Evolutionary conservation across 2,329 filamentous ascomycete genomes (phyloP), one percentile per base, ranked within the genome.

Genomic region (Colletotrichum phormii): DNA sequence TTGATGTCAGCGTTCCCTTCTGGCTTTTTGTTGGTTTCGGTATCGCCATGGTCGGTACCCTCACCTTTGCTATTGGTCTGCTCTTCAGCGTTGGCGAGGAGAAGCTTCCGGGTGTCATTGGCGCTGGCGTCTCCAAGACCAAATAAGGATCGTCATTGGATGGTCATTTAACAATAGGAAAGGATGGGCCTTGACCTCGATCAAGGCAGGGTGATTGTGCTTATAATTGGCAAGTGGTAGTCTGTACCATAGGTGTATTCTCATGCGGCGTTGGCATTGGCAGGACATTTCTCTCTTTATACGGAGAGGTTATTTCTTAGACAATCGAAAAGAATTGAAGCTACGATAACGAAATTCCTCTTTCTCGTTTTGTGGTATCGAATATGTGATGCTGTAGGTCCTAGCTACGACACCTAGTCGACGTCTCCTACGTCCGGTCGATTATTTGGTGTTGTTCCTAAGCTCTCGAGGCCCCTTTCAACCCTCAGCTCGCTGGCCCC

Each of bases 81-180:
- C 82, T 99, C 66, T 97, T 93, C 82, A 92, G 86, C 75, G 94
- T 98, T 78, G 97, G 96, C 42, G 90, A 93, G 81, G 92, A 97
- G 85, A 93, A 95, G 83, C 86, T 98, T 75, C 97, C 97, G 0
- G 95, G 95, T 77, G 96, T 99, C 9, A 95, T 99, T 82, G 95
- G 95, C n/a, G 97, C 97, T 60, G 97, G 97, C 75, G 96, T 99
- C 49, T 94, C 93, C 75, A 90, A 91, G 71, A 88, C 91, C 42
- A 95, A 92, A 82, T 90, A 85, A 85, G 79, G 42, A 37, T 5
- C n/a, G 59, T 49, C 33, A 31, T 72, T 55, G 2, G 31, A 31
- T 11, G 57, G 66, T 64, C 31, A 51, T 55, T 33, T n/a, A 29
- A 46, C 42, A 49, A 37, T 22, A 63, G 60, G 13, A 13, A n/a